Percentiles rank a stretch among this genome's conserved stretches.
Evolutionary conservation across 306 rosid species (phyloP).

Genomic region (Cicer yamashitae): DNA sequence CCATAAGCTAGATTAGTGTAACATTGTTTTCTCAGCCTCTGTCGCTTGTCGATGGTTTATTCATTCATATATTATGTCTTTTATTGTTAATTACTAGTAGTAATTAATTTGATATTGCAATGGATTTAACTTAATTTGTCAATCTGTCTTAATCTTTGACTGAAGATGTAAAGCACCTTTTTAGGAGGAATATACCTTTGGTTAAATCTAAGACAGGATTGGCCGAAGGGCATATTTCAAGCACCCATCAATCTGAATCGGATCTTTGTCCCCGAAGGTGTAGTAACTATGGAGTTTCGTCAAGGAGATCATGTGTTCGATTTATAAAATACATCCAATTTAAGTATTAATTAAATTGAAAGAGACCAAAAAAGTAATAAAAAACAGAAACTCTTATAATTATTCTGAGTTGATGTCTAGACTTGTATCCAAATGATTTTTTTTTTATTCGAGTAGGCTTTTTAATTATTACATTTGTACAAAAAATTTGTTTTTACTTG

Average conservation of each 20-base stretch:
- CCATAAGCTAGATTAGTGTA: conserved; percentile 25
- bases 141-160: conserved; percentile 44
- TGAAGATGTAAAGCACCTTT: conserved; percentile 20
- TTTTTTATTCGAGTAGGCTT: too few relatives aligned
- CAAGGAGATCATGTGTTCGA: too few relatives aligned
- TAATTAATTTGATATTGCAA: conserved; percentile 1
- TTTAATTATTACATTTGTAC: too few relatives aligned
- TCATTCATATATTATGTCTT: not conserved
- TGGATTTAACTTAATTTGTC: conserved; percentile 30
- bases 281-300: too few relatives aligned
- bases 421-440: too few relatives aligned
- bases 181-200: conserved; percentile 39
- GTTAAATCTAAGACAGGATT: conserved; percentile 31
- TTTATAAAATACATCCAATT: too few relatives aligned
- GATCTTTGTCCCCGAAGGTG: not conserved
- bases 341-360: too few relatives aligned
- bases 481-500: too few relatives aligned
- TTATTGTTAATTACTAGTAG: not conserved
- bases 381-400: too few relatives aligned
- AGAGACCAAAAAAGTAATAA: too few relatives aligned
- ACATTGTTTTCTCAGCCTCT: conserved; percentile 51
- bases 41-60: conserved; percentile 10
- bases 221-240: conserved; percentile 37
- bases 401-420: too few relatives aligned
- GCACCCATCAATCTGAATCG: not conserved